These are phyloP conservation scores for Suillus sp. DNA, from an alignment of 768 basidiomycete species.

Conservation along the genomic window DNA sequence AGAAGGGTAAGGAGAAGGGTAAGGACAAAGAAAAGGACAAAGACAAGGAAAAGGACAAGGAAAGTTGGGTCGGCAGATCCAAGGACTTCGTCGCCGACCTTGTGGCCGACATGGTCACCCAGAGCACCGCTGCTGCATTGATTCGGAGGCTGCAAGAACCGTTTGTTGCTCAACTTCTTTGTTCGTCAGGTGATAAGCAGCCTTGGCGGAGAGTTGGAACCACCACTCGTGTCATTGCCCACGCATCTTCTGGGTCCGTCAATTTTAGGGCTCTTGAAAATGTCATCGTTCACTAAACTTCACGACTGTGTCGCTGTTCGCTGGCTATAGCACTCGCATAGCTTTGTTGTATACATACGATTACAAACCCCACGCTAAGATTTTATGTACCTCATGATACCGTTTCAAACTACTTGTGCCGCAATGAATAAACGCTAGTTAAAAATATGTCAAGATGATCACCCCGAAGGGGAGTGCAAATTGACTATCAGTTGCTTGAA, in stretches of 20 bases:
- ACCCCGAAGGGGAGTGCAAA: too few relatives aligned
- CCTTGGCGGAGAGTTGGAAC: slow-evolving; percentile 7
- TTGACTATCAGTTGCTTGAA: too few relatives aligned
- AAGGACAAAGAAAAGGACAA: neutral
- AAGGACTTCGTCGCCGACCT: neutral
- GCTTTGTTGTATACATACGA: neutral
- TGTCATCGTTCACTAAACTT: neutral
- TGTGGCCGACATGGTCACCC: neutral
- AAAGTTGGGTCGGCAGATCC: slow-evolving; percentile 6
- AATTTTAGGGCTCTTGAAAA: slow-evolving; percentile 1
- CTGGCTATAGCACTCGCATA: neutral
- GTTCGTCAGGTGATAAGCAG: neutral
- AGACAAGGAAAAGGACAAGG: neutral
- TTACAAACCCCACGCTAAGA: neutral
- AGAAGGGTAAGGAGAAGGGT: neutral
- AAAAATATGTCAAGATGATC: too few relatives aligned
- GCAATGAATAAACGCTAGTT: neutral
- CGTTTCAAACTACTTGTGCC: neutral
- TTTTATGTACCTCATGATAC: neutral
- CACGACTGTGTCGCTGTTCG: neutral
- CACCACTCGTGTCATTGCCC: neutral
- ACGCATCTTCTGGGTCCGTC: slow-evolving; percentile 4
- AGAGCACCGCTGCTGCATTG: slow-evolving; percentile 4
- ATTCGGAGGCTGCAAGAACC: slow-evolving; percentile 11
- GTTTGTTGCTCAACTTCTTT: slow-evolving; percentile 11